Percentiles rank a stretch among this genome's conserved stretches.
phyloP scores from a whole-genome alignment of 331 rosid genomes.

The Rosa hybrid region DNA sequence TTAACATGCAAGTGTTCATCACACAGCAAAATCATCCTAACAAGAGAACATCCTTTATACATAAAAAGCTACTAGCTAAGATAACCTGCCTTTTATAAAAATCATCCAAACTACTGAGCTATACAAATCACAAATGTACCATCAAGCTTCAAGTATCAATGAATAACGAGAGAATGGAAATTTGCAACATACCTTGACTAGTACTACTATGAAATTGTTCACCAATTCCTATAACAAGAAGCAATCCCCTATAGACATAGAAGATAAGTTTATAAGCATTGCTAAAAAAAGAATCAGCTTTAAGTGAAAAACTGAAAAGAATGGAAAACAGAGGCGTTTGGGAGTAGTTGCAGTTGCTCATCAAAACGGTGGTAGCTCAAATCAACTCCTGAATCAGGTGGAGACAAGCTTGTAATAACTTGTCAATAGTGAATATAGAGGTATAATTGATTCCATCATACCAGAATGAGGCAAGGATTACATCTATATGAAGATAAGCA shows the following conservation, averaged over 20 bases:
- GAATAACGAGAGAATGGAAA: too few relatives aligned
- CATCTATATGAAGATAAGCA: neutral
- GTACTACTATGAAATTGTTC: too few relatives aligned
- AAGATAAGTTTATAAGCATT: neutral
- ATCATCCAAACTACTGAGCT: too few relatives aligned
- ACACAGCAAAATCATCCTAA: too few relatives aligned
- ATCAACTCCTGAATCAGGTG: slow-evolving; percentile 70
- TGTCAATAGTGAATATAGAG: slow-evolving; percentile 40
- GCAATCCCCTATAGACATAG: neutral
- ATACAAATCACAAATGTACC: too few relatives aligned
- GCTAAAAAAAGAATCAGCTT: neutral
- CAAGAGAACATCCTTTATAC: too few relatives aligned
- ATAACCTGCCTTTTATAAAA: too few relatives aligned
- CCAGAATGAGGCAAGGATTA: neutral
- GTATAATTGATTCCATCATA: neutral
- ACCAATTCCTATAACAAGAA: too few relatives aligned
- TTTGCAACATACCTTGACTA: too few relatives aligned
- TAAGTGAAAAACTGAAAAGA: slow-evolving; percentile 13
- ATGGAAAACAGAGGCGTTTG: slow-evolving; percentile 52
- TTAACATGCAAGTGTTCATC: too few relatives aligned
- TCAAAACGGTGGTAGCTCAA: slow-evolving; percentile 73
- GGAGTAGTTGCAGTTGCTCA: slow-evolving; percentile 86
- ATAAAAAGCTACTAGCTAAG: too few relatives aligned
- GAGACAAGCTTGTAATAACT: slow-evolving; percentile 98
- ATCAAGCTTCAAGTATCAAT: too few relatives aligned